Evolutionary conservation across 1,284 basidiomycete genomes (phyloP).

Genomic region (Volvariella surrecta): DNA sequence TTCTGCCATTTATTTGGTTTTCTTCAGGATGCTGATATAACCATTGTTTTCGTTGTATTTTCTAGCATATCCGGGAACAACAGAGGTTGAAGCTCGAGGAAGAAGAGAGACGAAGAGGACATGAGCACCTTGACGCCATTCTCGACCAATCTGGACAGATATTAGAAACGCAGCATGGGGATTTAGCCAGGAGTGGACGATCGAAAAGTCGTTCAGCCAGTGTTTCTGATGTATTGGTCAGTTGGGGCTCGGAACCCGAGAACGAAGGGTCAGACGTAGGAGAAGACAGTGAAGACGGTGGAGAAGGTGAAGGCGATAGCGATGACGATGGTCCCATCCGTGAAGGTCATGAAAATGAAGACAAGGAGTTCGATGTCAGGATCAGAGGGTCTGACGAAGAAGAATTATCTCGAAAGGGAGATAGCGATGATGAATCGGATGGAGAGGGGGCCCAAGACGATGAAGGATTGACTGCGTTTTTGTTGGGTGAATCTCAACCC

Average conservation of each 20-base stretch:
- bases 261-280: conserved; percentile 22
- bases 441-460: conserved; percentile 9
- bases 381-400: neutral
- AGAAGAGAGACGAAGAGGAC: conserved; percentile 38
- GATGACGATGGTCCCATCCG: neutral
- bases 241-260: conserved; percentile 21
- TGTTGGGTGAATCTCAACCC: neutral
- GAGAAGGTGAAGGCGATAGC: conserved; percentile 1
- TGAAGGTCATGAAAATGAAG: neutral
- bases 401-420: conserved; percentile 6
- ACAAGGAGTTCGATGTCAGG: neutral
- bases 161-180: conserved; percentile 75
- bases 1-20: neutral
- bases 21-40: neutral
- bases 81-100: conserved; percentile 42
- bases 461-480: neutral
- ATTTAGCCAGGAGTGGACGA: conserved; percentile 45
- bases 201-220: conserved; percentile 44
- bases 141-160: conserved; percentile 86
- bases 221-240: conserved; percentile 28
- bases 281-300: conserved; percentile 18
- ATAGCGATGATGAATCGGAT: conserved; percentile 8
- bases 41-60: conserved; percentile 5
- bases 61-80: conserved; percentile 66
- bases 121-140: conserved; percentile 86